Conservation (phyloP, 2,329 filamentous ascomycete species). For the Colletotrichum phormii region DNA sequence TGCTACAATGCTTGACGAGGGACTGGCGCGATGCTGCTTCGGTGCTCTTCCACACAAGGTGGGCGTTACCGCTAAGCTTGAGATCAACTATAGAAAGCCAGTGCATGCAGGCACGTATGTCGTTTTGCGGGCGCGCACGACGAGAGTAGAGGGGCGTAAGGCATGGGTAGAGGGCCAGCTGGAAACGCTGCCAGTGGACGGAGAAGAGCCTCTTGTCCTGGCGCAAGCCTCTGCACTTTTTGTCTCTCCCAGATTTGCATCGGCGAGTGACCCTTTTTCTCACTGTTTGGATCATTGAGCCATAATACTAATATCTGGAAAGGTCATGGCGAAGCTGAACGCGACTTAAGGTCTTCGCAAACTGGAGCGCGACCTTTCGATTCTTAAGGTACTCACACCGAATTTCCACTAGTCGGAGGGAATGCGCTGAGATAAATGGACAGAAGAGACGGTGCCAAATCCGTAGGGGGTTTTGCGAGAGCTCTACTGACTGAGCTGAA, state of each 20-base stretch:
- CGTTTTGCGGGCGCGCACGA: constrained; percentile 82
- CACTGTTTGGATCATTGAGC: not conserved
- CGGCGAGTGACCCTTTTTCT: constrained; percentile 61
- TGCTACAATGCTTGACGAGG: constrained; percentile 94
- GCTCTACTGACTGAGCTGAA: not conserved
- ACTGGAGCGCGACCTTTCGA: not conserved
- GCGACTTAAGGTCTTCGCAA: not conserved
- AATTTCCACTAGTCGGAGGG: not conserved
- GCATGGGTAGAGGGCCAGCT: constrained; percentile 92
- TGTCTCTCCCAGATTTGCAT: constrained; percentile 86
- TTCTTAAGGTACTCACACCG: not conserved
- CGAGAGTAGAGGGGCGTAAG: constrained; percentile 90
- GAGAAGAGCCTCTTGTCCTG: constrained; percentile 73
- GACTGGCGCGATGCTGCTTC: constrained; percentile 88
- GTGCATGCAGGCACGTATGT: constrained; percentile 80
- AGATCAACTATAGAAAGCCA: constrained; percentile 84
- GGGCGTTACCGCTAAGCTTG: constrained; percentile 87
- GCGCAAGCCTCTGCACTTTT: constrained; percentile 90
- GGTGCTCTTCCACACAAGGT: constrained; percentile 87
- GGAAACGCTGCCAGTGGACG: constrained; percentile 76
- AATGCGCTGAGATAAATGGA: not conserved
- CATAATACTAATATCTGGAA: constrained; percentile 1
- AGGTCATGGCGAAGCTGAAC: constrained; percentile 46
- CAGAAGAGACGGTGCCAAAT: not conserved
- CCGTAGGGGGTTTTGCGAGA: not conserved